phyloP scores from a whole-genome alignment of 2,329 filamentous ascomycete species.

The Macrophomina phaseolina region DNA sequence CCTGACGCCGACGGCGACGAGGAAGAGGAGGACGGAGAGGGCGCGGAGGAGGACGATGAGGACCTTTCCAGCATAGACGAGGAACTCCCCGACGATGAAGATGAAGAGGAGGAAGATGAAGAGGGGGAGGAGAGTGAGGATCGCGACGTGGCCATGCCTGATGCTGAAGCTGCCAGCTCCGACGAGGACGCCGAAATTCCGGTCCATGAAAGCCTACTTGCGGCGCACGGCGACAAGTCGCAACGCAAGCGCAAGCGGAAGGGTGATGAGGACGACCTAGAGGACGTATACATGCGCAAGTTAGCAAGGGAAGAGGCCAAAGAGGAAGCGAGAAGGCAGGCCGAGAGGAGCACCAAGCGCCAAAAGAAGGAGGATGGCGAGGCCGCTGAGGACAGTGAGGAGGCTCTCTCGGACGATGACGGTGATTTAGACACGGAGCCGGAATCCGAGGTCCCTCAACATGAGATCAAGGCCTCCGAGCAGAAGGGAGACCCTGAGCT shows the following conservation, averaged over 20 bases:
- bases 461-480: conserved; percentile 54
- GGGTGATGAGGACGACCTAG: conserved; percentile 69
- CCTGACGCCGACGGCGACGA: conserved; percentile 56
- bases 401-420: conserved; percentile 30
- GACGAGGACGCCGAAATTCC: conserved; percentile 28
- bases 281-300: conserved; percentile 71
- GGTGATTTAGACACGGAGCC: conserved; percentile 46
- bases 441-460: conserved; percentile 59
- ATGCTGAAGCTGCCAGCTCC: conserved; percentile 30
- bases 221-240: conserved; percentile 28
- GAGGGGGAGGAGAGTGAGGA: conserved; percentile 1
- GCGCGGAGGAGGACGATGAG: conserved; percentile 36
- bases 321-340: conserved; percentile 40
- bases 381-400: conserved; percentile 26
- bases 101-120: conserved; percentile 37
- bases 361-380: conserved; percentile 42
- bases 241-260: conserved; percentile 55
- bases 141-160: conserved; percentile 33
- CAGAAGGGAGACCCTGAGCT: conserved; percentile 62
- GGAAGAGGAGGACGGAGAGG: conserved; percentile 53
- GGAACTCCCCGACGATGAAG: conserved; percentile 38
- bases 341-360: conserved; percentile 44
- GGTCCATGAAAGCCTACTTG: conserved; percentile 41
- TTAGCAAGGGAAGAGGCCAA: conserved; percentile 58
- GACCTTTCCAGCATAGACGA: conserved; percentile 31